Evolutionary conservation across 2,329 filamentous ascomycete genomes (phyloP), one percentile per base, ranked within the genome.

Genomic region (Lachnellula hyalina): DNA sequence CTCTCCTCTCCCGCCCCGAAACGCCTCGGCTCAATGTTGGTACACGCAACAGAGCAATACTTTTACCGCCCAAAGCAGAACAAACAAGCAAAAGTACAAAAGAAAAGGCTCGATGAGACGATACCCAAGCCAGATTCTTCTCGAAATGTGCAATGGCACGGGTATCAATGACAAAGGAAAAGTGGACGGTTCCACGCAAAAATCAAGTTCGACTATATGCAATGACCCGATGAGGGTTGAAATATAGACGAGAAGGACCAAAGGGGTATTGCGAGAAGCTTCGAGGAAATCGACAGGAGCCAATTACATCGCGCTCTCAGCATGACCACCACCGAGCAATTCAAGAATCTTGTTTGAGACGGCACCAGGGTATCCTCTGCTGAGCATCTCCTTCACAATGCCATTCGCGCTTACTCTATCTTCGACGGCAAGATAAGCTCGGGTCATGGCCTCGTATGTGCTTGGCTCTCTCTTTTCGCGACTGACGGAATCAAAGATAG

Each of bases 361-460:
- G 5, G 94, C 93, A 59, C 84, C 83, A 47, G 94, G 94, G 68
- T 97, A 99, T 40, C 92, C 92, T 54, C 94, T 83, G 47, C 84
- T 85, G 36, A 96, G 78, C 82, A 96, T 96, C 78, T 99, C 94
- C 53, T 87, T 81, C 23, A 96, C 92, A 14, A 96, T 87, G 11
- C 68, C 74, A 74, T 90, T 85, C 40, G 94, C 94, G 55, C 82
- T 79, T 48, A 85, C 80, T 35, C 89, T 85, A 69, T 95, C 84
- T 68, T 95, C 90, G 3, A 87, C 87, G 11, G 90, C 85, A 52
- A 99, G 82, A 73, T 87, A 96, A 0, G 94, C 94, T 46, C 94
- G 83, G 5, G 92, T 96, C 94, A 99, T 99, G 41, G 93, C 92
- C 75, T 99, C 94, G 71, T 99, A 99, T 4, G 94, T 99, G 77